phyloP scores from a whole-genome alignment of 2,329 filamentous ascomycete species.

The Penicillium expansum region DNA sequence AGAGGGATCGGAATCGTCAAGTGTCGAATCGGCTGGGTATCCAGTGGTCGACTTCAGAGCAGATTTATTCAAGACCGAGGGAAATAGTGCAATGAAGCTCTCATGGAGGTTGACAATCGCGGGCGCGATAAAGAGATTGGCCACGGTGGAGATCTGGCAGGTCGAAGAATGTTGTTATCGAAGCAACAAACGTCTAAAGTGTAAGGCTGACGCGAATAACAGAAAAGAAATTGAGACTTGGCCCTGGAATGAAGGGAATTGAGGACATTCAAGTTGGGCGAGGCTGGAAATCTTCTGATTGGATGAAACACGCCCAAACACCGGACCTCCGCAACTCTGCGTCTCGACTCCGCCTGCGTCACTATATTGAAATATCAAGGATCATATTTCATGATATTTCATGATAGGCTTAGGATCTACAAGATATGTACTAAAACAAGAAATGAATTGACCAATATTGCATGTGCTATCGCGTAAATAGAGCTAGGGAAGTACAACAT shows the following conservation, averaged over 20 bases:
- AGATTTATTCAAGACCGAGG: conserved; percentile 2
- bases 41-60: conserved; percentile 2
- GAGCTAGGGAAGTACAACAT: conserved; percentile 21
- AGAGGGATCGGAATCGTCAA: not conserved
- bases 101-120: not conserved
- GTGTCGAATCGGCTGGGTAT: not conserved
- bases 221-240: conserved; percentile 1
- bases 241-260: conserved; percentile 4
- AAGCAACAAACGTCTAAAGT: not conserved
- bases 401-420: not conserved
- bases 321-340: conserved; percentile 15
- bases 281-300: conserved; percentile 24
- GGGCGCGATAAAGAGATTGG: conserved; percentile 3
- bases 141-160: conserved; percentile 2
- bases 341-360: conserved; percentile 9
- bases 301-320: conserved; percentile 14
- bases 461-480: conserved; percentile 14
- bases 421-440: too few relatives aligned
- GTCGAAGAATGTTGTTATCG: conserved; percentile 5
- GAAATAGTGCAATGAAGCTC: conserved; percentile 13
- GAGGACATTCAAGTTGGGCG: conserved; percentile 14
- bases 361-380: not conserved
- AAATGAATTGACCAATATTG: conserved; percentile 1
- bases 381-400: too few relatives aligned
- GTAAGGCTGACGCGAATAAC: not conserved